Evolutionary conservation across 75 land plant genomes (phyloP).

Genomic region (Ceratopteris richardii): DNA sequence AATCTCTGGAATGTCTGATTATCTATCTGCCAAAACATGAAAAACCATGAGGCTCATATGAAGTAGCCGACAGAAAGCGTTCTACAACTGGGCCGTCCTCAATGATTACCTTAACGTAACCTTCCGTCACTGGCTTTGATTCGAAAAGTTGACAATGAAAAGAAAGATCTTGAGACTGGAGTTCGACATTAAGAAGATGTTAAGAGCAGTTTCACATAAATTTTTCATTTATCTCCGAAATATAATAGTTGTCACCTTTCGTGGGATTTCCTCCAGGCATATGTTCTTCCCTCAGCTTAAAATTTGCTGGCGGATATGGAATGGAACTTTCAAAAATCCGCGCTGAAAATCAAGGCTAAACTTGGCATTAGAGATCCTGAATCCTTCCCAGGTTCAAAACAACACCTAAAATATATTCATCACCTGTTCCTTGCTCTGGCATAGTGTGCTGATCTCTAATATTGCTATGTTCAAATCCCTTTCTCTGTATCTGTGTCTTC

Average conservation of each 20-base stretch:
- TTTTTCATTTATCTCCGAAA: no score
- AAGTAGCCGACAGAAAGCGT: no score
- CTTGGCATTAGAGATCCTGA: no score
- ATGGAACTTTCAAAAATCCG: conserved; percentile 61
- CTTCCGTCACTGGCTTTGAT: conserved; percentile 79
- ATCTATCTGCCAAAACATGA: no score
- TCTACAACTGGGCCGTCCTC: no score
- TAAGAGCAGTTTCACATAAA: no score
- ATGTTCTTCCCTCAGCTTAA: conserved; percentile 73
- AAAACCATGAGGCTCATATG: no score
- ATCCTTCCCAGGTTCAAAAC: no score
- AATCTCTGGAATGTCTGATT: no score
- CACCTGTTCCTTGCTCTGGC: not conserved
- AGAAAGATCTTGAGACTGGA: conserved; percentile 84
- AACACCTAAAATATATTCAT: no score
- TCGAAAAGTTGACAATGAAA: conserved; percentile 81
- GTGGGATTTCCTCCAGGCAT: conserved; percentile 54
- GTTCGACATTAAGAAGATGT: no score
- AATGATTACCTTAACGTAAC: no score
- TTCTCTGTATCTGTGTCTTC: not conserved
- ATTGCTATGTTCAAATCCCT: not conserved
- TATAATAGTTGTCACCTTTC: conserved; percentile 73
- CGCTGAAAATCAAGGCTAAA: conserved; percentile 42
- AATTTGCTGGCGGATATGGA: conserved; percentile 76
- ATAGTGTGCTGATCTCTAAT: not conserved